A percentile compares a stretch with the other conserved stretches of the same genome.
These are phyloP conservation scores for Psilocybe tampanensis DNA, from an alignment of 768 basidiomycete species.

Conservation along the genomic window DNA sequence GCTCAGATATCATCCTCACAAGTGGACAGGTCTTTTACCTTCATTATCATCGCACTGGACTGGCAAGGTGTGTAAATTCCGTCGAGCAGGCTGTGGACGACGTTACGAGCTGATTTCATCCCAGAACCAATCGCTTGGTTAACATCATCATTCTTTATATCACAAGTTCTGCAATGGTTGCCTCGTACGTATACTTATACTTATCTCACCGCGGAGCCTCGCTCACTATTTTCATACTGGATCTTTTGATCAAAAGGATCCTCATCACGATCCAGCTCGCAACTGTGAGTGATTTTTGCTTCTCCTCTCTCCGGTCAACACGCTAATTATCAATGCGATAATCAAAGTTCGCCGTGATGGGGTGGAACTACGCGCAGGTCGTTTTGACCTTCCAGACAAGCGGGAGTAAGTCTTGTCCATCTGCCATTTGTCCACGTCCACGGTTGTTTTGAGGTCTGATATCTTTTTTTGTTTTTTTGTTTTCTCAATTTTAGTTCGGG, in stretches of 20 bases:
- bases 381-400: not conserved
- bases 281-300: not conserved
- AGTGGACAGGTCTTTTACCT: not conserved
- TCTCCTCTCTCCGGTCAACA: no score
- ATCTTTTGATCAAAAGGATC: not conserved
- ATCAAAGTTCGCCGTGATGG: not conserved
- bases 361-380: not conserved
- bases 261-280: not conserved
- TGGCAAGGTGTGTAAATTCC: not conserved
- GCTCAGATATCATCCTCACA: not conserved
- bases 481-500: not conserved
- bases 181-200: not conserved
- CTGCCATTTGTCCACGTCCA: no score
- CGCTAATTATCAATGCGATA: no score
- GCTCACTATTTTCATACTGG: not conserved
- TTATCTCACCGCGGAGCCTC: not conserved
- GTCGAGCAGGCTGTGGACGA: not conserved
- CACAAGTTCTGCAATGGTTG: not conserved
- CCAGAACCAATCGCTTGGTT: not conserved
- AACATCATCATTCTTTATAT: conserved; percentile 1
- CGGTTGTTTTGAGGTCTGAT: no score
- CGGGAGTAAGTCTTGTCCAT: no score
- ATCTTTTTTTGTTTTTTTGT: no score
- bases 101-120: not conserved
- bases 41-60: not conserved